Evolutionary conservation across 495 filamentous ascomycete genomes (phyloP).

Genomic region (Xylaria cubensis): DNA sequence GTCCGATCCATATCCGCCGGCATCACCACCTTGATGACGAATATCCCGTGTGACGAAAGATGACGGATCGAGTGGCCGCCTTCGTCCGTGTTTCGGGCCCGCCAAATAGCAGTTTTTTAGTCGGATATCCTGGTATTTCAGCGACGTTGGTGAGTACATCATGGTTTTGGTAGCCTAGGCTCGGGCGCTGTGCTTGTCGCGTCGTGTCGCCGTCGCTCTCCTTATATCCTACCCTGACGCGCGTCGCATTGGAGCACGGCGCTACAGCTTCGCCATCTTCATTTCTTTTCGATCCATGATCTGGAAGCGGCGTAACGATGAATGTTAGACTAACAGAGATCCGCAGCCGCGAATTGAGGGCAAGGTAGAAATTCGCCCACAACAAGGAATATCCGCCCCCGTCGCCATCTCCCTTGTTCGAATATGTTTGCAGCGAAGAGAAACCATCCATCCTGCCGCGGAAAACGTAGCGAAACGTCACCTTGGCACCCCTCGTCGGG

Average conservation of each 20-base stretch:
- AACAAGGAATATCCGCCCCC: conserved; percentile 80
- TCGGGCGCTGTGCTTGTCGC: conserved; percentile 1
- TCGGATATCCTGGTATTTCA: conserved; percentile 97
- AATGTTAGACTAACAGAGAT: conserved; percentile 34
- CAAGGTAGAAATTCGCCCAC: conserved; percentile 95
- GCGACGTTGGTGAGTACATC: conserved; percentile 84
- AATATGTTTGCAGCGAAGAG: conserved; percentile 88
- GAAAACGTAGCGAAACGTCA: conserved; percentile 93
- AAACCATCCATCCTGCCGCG: conserved; percentile 95
- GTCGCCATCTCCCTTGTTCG: conserved; percentile 92
- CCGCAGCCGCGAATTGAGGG: conserved; percentile 90
- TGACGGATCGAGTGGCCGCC: conserved; percentile 71
- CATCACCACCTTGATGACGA: conserved; percentile 32
- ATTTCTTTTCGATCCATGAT: conserved; percentile 25
- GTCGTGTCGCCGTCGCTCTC: neutral
- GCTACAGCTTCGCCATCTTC: neutral
- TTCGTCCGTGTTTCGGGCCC: conserved; percentile 97
- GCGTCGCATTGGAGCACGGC: conserved; percentile 4
- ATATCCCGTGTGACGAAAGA: conserved; percentile 35
- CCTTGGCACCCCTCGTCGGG: conserved; percentile 88
- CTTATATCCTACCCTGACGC: neutral
- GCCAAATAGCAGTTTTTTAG: conserved; percentile 94
- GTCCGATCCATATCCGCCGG: conserved; percentile 25
- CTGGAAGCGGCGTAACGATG: neutral
- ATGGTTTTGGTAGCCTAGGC: neutral